These are phyloP conservation scores for Podospora tetraspora DNA, from an alignment of 495 filamentous ascomycete genomes.

Conservation along the genomic window DNA sequence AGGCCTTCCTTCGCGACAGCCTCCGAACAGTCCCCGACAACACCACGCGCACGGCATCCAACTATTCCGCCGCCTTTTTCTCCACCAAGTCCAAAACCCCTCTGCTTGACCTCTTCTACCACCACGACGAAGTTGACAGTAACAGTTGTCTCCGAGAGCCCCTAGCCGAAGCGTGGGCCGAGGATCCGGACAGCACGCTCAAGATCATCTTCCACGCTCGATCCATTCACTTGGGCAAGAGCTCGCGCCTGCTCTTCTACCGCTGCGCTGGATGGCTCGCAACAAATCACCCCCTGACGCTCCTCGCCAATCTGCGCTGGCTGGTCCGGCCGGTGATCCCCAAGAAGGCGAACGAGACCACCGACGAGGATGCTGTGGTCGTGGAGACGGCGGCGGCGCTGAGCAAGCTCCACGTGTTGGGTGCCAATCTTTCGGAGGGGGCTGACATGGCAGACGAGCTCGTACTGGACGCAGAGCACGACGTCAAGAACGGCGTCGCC, in stretches of 20 bases:
- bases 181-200: constrained; percentile 38
- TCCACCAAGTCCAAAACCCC: constrained; percentile 30
- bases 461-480: constrained; percentile 14
- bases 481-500: constrained; percentile 39
- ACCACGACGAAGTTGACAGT: constrained; percentile 34
- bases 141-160: constrained; percentile 27
- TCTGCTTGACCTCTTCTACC: constrained; percentile 41
- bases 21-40: constrained; percentile 13
- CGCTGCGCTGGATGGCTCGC: constrained; percentile 44
- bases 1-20: background rate
- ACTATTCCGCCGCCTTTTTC: constrained; percentile 29
- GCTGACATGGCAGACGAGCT: background rate
- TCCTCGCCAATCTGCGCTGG: constrained; percentile 43
- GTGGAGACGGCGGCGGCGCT: constrained; percentile 19
- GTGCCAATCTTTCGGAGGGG: constrained; percentile 16
- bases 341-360: constrained; percentile 35
- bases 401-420: constrained; percentile 14
- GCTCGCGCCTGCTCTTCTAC: constrained; percentile 36
- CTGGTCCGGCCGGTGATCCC: constrained; percentile 40
- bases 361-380: constrained; percentile 19
- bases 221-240: constrained; percentile 47
- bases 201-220: constrained; percentile 50
- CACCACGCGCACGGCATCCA: constrained; percentile 42
- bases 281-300: constrained; percentile 38
- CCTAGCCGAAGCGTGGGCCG: constrained; percentile 37